Evolutionary conservation across 495 filamentous ascomycete species (phyloP).

Genomic region (Aspergillus haitiensis): DNA sequence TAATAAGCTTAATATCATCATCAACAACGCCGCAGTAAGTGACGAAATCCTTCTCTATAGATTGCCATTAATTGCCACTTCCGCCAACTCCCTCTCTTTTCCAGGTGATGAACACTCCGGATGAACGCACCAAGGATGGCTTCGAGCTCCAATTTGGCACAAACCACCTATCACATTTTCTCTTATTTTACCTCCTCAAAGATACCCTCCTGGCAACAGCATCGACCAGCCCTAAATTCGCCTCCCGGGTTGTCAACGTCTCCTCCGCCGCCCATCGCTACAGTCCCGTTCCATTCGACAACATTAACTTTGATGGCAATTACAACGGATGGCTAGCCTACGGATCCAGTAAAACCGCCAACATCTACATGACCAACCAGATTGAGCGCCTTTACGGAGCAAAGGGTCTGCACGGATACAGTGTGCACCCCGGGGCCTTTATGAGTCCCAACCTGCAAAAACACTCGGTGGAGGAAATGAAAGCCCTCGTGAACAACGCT

Average conservation of each 20-base stretch:
- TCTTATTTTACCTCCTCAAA: slow-evolving; percentile 48
- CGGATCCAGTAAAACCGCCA: slow-evolving; percentile 41
- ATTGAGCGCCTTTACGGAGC: slow-evolving; percentile 41
- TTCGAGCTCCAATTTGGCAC: slow-evolving; percentile 43
- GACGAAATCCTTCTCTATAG: not conserved
- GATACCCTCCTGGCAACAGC: slow-evolving; percentile 22
- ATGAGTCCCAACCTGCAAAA: slow-evolving; percentile 25
- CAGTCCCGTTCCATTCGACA: slow-evolving; percentile 25
- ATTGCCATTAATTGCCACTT: too few species aligned
- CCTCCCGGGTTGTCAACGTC: slow-evolving; percentile 46
- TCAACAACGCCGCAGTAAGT: slow-evolving; percentile 24
- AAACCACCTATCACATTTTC: slow-evolving; percentile 54
- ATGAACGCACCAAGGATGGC: slow-evolving; percentile 13
- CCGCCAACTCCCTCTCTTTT: not conserved
- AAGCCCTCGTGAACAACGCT: slow-evolving; percentile 14
- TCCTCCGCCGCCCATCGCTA: slow-evolving; percentile 41
- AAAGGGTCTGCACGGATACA: slow-evolving; percentile 38
- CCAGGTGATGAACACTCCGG: slow-evolving; percentile 22
- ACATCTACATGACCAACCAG: slow-evolving; percentile 45
- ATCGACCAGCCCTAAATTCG: slow-evolving; percentile 35
- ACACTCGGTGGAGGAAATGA: slow-evolving; percentile 23
- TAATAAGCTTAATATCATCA: slow-evolving; percentile 16
- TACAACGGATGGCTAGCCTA: slow-evolving; percentile 44
- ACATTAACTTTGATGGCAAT: slow-evolving; percentile 35
- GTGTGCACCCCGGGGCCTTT: slow-evolving; percentile 45